These are phyloP conservation scores for Podila clonocystis DNA, from an alignment of 192 early-diverging fungal genomes.

Conservation along the genomic window DNA sequence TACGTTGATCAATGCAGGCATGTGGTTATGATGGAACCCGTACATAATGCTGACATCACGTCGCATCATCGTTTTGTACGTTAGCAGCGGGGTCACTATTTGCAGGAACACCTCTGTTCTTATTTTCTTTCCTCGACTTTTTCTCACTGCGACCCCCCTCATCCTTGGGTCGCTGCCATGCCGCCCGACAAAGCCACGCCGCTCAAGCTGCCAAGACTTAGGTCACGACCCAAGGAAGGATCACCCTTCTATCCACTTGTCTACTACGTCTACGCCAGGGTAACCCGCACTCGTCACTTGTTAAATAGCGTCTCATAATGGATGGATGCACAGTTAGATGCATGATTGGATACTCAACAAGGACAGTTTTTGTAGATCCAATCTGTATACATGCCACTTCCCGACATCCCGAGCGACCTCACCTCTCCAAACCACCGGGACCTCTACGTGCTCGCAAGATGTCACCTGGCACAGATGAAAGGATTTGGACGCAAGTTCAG, in stretches of 20 bases:
- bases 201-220: background rate
- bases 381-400: background rate
- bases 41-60: too few relatives aligned
- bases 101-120: too few relatives aligned
- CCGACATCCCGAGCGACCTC: background rate
- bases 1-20: too few relatives aligned
- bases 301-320: too few relatives aligned
- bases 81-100: too few relatives aligned
- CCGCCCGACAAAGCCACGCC: too few relatives aligned
- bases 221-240: background rate
- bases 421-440: background rate
- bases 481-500: background rate
- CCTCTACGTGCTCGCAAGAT: background rate
- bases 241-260: background rate
- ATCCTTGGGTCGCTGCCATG: too few relatives aligned
- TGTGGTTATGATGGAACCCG: too few relatives aligned
- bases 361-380: background rate
- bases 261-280: background rate
- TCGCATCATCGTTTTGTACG: too few relatives aligned
- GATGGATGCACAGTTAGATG: background rate
- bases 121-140: too few relatives aligned
- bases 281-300: background rate
- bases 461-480: background rate
- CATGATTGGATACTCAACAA: background rate
- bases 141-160: too few relatives aligned